Evolutionary conservation across 768 basidiomycete species (phyloP), one percentile per base, ranked within the genome.

Genomic region (Calocybe cyanea): DNA sequence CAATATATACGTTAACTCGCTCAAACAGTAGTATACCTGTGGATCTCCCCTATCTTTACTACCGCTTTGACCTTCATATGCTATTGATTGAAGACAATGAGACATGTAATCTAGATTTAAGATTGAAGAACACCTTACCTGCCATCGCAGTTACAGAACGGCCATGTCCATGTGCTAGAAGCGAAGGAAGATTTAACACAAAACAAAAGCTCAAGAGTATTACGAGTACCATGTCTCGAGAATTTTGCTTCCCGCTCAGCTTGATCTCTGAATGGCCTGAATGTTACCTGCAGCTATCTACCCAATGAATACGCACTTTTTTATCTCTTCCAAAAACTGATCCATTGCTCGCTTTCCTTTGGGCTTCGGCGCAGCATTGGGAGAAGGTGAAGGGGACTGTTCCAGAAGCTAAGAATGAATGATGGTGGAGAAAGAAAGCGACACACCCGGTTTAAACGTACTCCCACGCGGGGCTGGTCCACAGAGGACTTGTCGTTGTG

Each of bases 301-400:
- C 52, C 38, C 21, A 23, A 3, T 41, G 15, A 41, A 7, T 15
- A 46, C 71, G 17, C 38, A 87, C 95, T 80, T 80, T 69, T 98
- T 98, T 48, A 99, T 91, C 69, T 99, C 93, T 57, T 96, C 93
- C 41, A 99, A 71, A 62, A 98, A 99, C 1, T 85, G 67, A 64
- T 97, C 94, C 92, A 98, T 98, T 1, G 89, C 92, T 41, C 95
- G 81, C 62, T 92, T 96, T 2, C 96, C 96, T 62, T 92, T 96
- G 0, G 89, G 84, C 60, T 83, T 92, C 1, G 83, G 77, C 4
- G 63, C 69, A 47, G 57, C 60, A 18, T 62, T 48, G 11, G 71
- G 56, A 0, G 78, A 70, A 3, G 84, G 80, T 18, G 88, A 83
- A n/a, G 78, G 76, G 0, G 75, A 72, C 77, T 85, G 41, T 10